Evolutionary conservation across 2,329 filamentous ascomycete genomes (phyloP), one percentile per base, ranked within the genome.

Genomic region (Diplodia seriata): DNA sequence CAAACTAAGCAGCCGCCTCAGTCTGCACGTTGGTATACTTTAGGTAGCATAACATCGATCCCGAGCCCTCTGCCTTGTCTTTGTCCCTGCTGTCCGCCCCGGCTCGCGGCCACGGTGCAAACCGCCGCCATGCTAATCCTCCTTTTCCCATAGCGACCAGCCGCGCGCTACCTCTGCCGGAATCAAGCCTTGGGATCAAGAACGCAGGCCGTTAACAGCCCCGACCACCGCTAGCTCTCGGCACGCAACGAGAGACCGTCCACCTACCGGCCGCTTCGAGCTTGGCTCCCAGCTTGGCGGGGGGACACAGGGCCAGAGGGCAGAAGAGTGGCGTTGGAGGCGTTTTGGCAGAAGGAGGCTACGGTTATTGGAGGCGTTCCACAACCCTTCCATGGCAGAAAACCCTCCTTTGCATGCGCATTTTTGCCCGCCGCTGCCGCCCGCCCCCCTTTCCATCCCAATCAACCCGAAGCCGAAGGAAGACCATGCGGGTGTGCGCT

Each of bases 211-310:
- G 26, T 49, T 63, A n/a, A 33, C 29, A 20, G 43, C 18, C 40
- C 40, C 26, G 4, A 49, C n/a, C 26, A 31, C 57, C 57, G 49
- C 59, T 51, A 63, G 50, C 12, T 51, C 59, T 51, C 59, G 47
- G 59, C 59, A 51, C 20, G n/a, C 59, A 63, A 31, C 47, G 15
- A 23, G 36, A 12, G 8, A 38, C 26, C 26, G 36, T 14, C 33
- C 12, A 50, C 2, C 43, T 33, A 57, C 50, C 43, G 50, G 26
- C 59, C 59, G 43, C 43, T 47, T 63, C 51, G 23, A 36, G 59
- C 59, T 51, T 51, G 47, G 59, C 43, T 38, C 29, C 18, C 43
- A 31, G 59, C 59, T 63, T 63, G 59, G 59, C 59, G 26, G 38
- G 9, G n/a, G 31, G 18, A 31, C 14, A 18, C 29, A 8, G 31